Evolutionary conservation across 371 early-diverging fungal genomes (phyloP), one percentile per base, ranked within the genome.

Genomic region (Mucor plumbeus): DNA sequence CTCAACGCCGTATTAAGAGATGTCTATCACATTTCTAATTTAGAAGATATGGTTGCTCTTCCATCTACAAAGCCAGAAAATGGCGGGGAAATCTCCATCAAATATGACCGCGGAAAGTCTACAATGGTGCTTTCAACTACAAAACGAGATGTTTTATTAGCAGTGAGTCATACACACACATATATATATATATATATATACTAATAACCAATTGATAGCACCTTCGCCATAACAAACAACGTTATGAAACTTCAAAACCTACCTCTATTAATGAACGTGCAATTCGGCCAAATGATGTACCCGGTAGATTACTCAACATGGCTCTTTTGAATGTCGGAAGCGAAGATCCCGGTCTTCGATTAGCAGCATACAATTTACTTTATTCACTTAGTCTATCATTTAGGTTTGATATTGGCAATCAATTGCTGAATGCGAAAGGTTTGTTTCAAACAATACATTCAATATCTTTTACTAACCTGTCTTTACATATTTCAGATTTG

Each of bases 221-320:
- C 58, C 81, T 96, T 40, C 87, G 90, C 44, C 84, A 85, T 55
- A 90, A 89, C 17, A 90, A 91, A 57, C 79, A 92, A 44, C 83
- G 91, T 11, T 92, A 86, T 73, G 85, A 91, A 53, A 69, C 86
- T 48, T 85, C 91, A 21, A 87, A 86, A 40, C 91, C 91, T 5
- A 72, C 83, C 0, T 83, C 82, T 14, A 77, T 88, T n/a, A 80
- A 80, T 15, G 89, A 93, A 48, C 86, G 94, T 36, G 85, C 85
- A 0, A 89, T 97, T 55, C 85, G 93, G 34, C 96, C 96, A 1
- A 86, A 85, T 17, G 96, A 96, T 83, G 95, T 96, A 0, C 94
- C 97, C 0, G 97, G 96, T 5, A 90, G 94, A 31, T 75, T 97
- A 50, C 84, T 97, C 43, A 96, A 95, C 71, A 95, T 97, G 88